Conservation (phyloP, 805 yeast species). For the Saturnispora galanensis region DNA sequence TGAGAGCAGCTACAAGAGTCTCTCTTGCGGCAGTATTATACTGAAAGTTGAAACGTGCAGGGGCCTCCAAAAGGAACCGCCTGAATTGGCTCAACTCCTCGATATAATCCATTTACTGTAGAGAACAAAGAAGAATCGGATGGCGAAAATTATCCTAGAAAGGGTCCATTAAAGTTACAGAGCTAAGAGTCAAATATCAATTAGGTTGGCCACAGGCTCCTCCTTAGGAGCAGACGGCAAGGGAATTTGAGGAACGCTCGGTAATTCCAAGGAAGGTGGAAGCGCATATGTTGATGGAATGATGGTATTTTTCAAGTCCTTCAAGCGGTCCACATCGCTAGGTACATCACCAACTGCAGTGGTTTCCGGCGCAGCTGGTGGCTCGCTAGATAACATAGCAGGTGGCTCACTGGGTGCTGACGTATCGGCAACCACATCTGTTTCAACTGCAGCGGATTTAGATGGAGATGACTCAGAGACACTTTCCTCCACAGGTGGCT, state of each 20-base stretch:
- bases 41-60: constrained; percentile 7
- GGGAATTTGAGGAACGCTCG: background rate
- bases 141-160: constrained; percentile 2
- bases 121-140: background rate
- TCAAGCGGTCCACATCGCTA: background rate
- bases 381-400: background rate
- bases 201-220: constrained; percentile 10
- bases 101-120: background rate
- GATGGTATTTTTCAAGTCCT: background rate
- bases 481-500: too few species aligned
- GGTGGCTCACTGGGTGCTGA: background rate
- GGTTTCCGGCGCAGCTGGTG: background rate
- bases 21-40: constrained; percentile 8
- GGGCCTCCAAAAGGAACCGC: constrained; percentile 6
- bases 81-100: constrained; percentile 1
- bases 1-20: constrained; percentile 2
- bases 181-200: constrained; percentile 7
- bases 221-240: constrained; percentile 7
- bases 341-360: background rate
- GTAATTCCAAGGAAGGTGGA: constrained; percentile 4
- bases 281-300: constrained; percentile 6
- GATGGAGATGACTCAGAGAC: too few species aligned
- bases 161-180: background rate
- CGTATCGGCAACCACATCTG: too few species aligned
- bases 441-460: too few species aligned